Base-by-base conservation (phyloP, 2,329 filamentous ascomycete species). In the Aspergillus chevalieri region DNA sequence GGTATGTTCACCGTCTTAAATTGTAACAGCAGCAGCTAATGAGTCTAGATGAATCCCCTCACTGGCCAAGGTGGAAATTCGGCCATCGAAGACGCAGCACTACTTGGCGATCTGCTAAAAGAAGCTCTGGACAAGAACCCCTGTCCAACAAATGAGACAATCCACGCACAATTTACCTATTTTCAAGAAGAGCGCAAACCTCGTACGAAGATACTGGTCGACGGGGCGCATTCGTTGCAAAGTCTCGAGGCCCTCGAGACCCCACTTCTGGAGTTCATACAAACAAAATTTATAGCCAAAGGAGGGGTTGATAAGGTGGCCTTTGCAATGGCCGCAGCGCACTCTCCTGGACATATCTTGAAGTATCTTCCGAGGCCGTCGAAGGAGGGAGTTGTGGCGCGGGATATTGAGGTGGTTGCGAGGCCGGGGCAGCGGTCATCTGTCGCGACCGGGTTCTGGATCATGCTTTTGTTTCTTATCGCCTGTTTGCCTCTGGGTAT, bases 1-100 rank as follows among this genome's bases (percentile, higher is more conserved):
- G 63, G 68, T 66, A 54, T 48, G 19, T 42, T 38, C 22, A 33
- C 24, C 21, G 22, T 10, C 17, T 26, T 39, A 15, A 28, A n/a
- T 19, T 36, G 12, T 30, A 30, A 4, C 9, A 12, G 26, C 10
- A 17, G 22, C 15, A 24, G 19, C 19, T 47, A 43, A 36, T 34
- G 15, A 7, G n/a, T 9, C 14, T 24, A 57, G 54, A 43, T 55
- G 28, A 52, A 56, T n/a, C 55, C 55, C 5, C 44, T 57, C 9
- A 52, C 47, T 8, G 58, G 55, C 10, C 50, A 57, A 9, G 58
- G 58, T 6, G 58, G 50, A 6, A 57, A 55, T 39, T 43, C 49
- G 14, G 58, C 55, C 6, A 57, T 61, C 12, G 57, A 59, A 38
- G 47, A 50, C 17, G 47, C 48, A 1, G 51, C 47, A 2, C 36